Base-by-base conservation (phyloP, 768 basidiomycete species). In the Trametes cubensis region DNA sequence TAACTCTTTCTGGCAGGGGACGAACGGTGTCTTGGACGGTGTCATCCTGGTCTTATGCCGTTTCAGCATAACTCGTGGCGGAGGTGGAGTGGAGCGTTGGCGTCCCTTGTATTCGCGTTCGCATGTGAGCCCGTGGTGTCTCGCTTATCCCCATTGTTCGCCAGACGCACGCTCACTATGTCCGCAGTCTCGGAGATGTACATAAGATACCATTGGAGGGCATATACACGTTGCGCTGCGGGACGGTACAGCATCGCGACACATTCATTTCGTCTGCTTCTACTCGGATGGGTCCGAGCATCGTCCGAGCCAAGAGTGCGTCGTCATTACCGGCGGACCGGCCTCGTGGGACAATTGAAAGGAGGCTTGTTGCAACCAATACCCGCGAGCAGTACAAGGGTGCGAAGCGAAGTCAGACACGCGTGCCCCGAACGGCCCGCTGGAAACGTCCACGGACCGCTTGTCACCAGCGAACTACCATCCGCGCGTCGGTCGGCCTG, bases 61-160 rank as follows among this genome's bases (percentile, higher is more conserved):
- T 54, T 58, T 51, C 61, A 52, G 34, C 61, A 57, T 52, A 39
- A 52, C 48, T 57, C 60, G 50, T 25, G 3, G n/a, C n/a, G 4
- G 47, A 30, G 49, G 58, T 50, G 58, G 58, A 59, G 58, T 52
- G 49, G 58, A 51, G 58, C 13, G 25, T 45, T 49, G 49, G 48
- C 34, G 23, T 20, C 26, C 26, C 6, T 23, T 51, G 47, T 30
- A 34, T 6, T 34, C 34, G 34, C 34, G 34, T 34, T 34, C 34
- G 34, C 25, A 30, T 57, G 56, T 48, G 56, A 57, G 56, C 47
- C 46, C 23, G 34, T 34, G 34, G 34, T 26, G 11, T 30, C 40
- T 45, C 7, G 17, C 50, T 52, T 28, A 44, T 49, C 25, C 30
- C 15, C 26, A 46, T 49, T 15, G 11, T 45, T n/a, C 47, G 26